Evolutionary conservation across 108 stramenopile species (phyloP).

Genomic region (Tribonema minus): DNA sequence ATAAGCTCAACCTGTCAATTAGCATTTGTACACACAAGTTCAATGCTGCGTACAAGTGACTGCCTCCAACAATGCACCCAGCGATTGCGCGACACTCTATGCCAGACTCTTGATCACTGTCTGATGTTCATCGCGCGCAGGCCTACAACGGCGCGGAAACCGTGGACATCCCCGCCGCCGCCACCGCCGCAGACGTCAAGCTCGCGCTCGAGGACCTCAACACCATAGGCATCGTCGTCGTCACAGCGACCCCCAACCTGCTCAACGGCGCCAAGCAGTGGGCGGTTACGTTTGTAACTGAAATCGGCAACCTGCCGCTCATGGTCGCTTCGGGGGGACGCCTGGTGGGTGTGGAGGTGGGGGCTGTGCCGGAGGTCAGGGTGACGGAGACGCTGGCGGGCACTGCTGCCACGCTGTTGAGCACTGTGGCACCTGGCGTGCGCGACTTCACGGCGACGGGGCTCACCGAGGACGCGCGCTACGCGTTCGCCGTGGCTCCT

Average conservation of each 20-base stretch:
- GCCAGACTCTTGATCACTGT: no score
- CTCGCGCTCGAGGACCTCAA: conserved; percentile 61
- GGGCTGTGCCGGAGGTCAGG: conserved; percentile 9
- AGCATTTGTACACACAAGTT: no score
- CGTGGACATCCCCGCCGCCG: conserved; percentile 52
- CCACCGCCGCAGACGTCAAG: conserved; percentile 52
- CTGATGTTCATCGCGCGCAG: no score
- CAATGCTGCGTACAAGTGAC: no score
- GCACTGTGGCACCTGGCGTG: conserved; percentile 59
- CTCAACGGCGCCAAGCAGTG: conserved; percentile 46
- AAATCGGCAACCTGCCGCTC: conserved; percentile 69
- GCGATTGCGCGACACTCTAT: no score
- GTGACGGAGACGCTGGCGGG: conserved; percentile 63
- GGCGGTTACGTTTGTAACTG: conserved; percentile 66
- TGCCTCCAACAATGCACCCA: no score
- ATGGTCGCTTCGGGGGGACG: conserved; percentile 63
- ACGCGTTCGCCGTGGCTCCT: conserved; percentile 69
- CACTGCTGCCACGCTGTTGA: conserved; percentile 57
- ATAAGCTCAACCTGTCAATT: no score
- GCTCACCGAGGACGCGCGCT: conserved; percentile 59
- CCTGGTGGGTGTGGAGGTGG: conserved; percentile 38
- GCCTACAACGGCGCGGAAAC: conserved; percentile 57
- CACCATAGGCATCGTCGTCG: conserved; percentile 64
- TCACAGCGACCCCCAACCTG: conserved; percentile 37
- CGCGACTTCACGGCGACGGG: conserved; percentile 50